A percentile compares a stretch with the other conserved stretches of the same genome.
Evolutionary conservation across 371 early-diverging fungal genomes (phyloP).

Genomic region (Quaeritorhiza haematococci): DNA sequence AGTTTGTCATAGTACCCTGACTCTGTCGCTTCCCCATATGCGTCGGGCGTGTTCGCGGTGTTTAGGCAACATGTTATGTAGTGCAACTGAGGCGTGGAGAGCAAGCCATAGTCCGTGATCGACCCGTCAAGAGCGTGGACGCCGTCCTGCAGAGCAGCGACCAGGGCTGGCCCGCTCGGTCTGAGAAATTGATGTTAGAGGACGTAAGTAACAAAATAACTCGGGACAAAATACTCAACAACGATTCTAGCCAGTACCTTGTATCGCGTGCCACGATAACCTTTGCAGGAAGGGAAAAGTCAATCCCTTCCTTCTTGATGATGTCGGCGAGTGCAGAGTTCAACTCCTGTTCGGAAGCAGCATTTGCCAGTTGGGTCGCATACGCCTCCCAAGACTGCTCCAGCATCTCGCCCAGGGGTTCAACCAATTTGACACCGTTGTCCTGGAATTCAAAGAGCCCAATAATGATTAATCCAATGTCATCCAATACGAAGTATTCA

Average conservation of each 20-base stretch:
- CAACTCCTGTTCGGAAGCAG: constrained; percentile 64
- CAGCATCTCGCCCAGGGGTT: constrained; percentile 98
- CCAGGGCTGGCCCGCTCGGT: constrained; percentile 83
- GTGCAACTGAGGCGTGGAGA: constrained; percentile 97
- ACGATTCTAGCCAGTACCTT: constrained; percentile 56
- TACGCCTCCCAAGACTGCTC: constrained; percentile 93
- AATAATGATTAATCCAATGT: not conserved
- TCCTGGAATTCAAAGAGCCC: constrained; percentile 56
- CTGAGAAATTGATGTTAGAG: constrained; percentile 18
- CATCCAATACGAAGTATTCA: not conserved
- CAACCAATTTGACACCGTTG: constrained; percentile 99
- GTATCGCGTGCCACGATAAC: constrained; percentile 92
- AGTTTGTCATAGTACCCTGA: constrained; percentile 91
- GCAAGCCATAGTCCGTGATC: constrained; percentile 78
- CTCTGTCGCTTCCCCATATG: constrained; percentile 89
- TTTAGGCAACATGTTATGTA: constrained; percentile 87
- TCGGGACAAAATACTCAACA: constrained; percentile 3
- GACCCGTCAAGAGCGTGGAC: constrained; percentile 66
- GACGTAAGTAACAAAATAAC: constrained; percentile 7
- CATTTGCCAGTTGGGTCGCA: constrained; percentile 90
- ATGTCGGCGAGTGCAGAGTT: constrained; percentile 60
- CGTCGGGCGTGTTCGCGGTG: constrained; percentile 65
- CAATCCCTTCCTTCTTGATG: constrained; percentile 63
- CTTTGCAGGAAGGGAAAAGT: constrained; percentile 48
- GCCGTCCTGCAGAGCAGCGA: constrained; percentile 75